These are phyloP conservation scores for Apiotrichum laibachii DNA, from an alignment of 1,284 basidiomycete genomes.

Conservation along the genomic window DNA sequence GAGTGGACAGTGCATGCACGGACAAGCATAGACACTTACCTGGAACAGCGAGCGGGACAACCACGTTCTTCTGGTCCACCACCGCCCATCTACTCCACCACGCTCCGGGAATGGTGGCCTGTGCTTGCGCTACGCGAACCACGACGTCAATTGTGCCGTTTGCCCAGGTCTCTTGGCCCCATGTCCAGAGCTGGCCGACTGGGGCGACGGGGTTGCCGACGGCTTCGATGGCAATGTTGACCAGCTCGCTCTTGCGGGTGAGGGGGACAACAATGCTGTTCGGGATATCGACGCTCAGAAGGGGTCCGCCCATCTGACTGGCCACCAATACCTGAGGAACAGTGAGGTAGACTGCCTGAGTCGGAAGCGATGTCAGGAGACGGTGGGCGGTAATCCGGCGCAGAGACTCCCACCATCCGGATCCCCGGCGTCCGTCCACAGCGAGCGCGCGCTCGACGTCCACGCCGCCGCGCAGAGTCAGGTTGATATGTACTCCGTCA, in stretches of 20 bases:
- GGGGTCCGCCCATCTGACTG: conserved; percentile 4
- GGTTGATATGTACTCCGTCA: conserved; percentile 40
- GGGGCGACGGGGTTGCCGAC: conserved; percentile 37
- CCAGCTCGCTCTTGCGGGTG: conserved; percentile 28
- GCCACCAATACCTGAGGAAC: conserved; percentile 18
- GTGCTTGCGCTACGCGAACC: conserved; percentile 26
- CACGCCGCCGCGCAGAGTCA: conserved; percentile 39
- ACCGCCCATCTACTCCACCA: conserved; percentile 33
- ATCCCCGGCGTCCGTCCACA: conserved; percentile 33
- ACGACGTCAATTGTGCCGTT: conserved; percentile 30
- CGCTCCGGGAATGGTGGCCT: conserved; percentile 22
- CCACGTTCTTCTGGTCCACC: conserved; percentile 29
- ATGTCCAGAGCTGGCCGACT: conserved; percentile 35
- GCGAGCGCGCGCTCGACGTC: conserved; percentile 42
- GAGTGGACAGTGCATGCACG: background rate
- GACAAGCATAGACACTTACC: conserved; percentile 32
- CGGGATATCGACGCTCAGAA: conserved; percentile 31
- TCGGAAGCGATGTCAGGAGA: conserved; percentile 19
- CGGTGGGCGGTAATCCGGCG: conserved; percentile 27
- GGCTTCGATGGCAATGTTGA: conserved; percentile 31
- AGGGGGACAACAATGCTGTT: conserved; percentile 31
- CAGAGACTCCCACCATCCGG: conserved; percentile 45
- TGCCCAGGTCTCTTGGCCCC: conserved; percentile 40
- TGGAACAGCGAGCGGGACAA: conserved; percentile 29
- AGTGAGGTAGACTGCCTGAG: conserved; percentile 22